Base-by-base conservation (phyloP, 2,329 filamentous ascomycete genomes). In the Bipolaris gigantea region DNA sequence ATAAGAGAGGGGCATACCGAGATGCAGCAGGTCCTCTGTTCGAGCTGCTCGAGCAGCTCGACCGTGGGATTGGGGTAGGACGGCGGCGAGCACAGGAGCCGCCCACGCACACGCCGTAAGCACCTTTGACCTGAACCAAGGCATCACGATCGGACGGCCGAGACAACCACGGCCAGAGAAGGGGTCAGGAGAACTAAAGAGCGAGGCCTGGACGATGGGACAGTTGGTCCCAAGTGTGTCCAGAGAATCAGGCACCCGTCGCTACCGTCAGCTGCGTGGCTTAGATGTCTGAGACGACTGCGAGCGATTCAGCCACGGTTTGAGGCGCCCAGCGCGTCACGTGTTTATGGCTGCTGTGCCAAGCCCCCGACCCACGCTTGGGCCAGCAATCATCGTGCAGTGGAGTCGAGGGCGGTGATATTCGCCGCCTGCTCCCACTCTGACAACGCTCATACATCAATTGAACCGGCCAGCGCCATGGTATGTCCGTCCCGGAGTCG, bases 201-300 rank as follows among this genome's bases (percentile, higher is more conserved):
- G 54, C 44, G 52, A 47, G 36, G 34, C 27, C 10, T 46, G 52
- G 57, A 55, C 53, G 52, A 57, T 56, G 55, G 54, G 53, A 63
- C 48, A 66, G 58, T 49, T 57, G 57, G 61, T 60, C 55, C 52
- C 60, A 50, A 54, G 45, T 41, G 41, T 46, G 36, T 36, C 41
- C 34, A 25, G 40, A 46, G 54, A 48, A 67, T 70, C 66, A 73
- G 70, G 70, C 70, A 71, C 70, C 70, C 66, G 69, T 59, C 54
- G 60, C 53, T 58, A 53, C 58, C 45, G 48, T 51, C 42, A 47
- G 52, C 21, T 21, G 62, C 56, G 66, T 64, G 67, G 67, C 67
- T 65, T 57, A 69, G 66, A 64, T 60, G 27, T 30, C 27, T 30
- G 27, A 30, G 10, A 30, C 27, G 27, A 30, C 27, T 30, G 27